Conservation (phyloP, 768 basidiomycete genomes). For the Zangia roseola region DNA sequence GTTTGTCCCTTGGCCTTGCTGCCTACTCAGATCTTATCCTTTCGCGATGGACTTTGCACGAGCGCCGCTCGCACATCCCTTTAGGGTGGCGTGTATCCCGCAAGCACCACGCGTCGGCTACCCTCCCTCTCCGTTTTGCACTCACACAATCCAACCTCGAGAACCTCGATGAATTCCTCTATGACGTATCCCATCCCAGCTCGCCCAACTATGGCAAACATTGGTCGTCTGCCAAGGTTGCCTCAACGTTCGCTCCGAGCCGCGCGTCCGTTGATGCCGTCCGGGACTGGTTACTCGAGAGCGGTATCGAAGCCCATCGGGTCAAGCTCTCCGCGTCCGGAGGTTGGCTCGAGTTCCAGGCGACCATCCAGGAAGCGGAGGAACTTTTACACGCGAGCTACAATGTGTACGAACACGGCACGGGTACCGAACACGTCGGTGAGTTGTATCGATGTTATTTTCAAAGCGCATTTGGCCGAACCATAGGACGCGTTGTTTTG, state of each 20-base stretch:
- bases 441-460: slow-evolving; percentile 6
- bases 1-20: slow-evolving; percentile 17
- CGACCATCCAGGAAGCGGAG: slow-evolving; percentile 44
- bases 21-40: slow-evolving; percentile 1
- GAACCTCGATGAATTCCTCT: slow-evolving; percentile 39
- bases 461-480: not conserved
- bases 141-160: slow-evolving; percentile 43
- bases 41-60: slow-evolving; percentile 13
- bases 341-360: slow-evolving; percentile 42
- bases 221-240: slow-evolving; percentile 40
- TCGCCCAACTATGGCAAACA: slow-evolving; percentile 48
- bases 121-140: slow-evolving; percentile 46
- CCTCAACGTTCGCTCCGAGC: slow-evolving; percentile 42
- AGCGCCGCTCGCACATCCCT: slow-evolving; percentile 36
- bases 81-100: slow-evolving; percentile 36
- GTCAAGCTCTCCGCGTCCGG: slow-evolving; percentile 33
- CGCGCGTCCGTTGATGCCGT: slow-evolving; percentile 37
- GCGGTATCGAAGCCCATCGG: slow-evolving; percentile 37
- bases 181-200: slow-evolving; percentile 42
- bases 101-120: slow-evolving; percentile 29
- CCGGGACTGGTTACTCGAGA: slow-evolving; percentile 39
- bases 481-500: too few relatives aligned
- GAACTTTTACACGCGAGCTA: slow-evolving; percentile 41
- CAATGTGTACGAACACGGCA: slow-evolving; percentile 40
- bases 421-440: slow-evolving; percentile 39